phyloP scores from a whole-genome alignment of 306 rosid species.

The Vigna unguiculata region DNA sequence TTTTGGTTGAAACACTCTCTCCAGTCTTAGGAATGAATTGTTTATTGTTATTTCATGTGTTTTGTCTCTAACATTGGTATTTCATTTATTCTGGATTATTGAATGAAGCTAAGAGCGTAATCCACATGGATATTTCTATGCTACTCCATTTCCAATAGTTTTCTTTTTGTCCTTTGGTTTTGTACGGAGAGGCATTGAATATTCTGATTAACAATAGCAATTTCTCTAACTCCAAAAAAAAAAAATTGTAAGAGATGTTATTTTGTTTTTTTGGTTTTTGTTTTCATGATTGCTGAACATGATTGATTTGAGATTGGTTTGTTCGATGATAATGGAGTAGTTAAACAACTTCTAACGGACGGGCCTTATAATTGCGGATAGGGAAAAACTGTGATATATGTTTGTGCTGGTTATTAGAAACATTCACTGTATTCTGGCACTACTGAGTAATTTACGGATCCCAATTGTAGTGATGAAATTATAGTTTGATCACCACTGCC shows the following conservation, averaged over 20 bases:
- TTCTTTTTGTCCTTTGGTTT: background rate
- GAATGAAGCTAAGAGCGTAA: slow-evolving; percentile 25
- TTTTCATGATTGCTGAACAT: slow-evolving; percentile 19
- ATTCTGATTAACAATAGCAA: background rate
- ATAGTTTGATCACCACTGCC: slow-evolving; percentile 29
- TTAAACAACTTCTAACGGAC: slow-evolving; percentile 3
- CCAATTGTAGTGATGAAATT: slow-evolving; percentile 28
- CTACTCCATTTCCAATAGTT: background rate
- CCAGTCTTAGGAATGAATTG: background rate
- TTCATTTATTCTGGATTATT: slow-evolving; percentile 28
- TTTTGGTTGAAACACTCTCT: slow-evolving; percentile 27
- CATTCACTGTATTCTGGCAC: background rate
- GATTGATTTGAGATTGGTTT: slow-evolving; percentile 15
- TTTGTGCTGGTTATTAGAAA: background rate
- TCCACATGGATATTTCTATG: background rate
- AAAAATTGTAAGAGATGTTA: background rate
- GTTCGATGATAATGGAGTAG: slow-evolving; percentile 29
- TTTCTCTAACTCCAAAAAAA: background rate
- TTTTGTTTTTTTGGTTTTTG: slow-evolving; percentile 5
- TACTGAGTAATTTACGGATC: background rate
- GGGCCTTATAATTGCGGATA: background rate
- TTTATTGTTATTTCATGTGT: slow-evolving; percentile 21
- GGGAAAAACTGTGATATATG: slow-evolving; percentile 3
- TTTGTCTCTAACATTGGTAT: slow-evolving; percentile 20
- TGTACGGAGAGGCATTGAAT: slow-evolving; percentile 6